Conservation (phyloP, 805 yeast species). For the Middelhovenomyces tepae region DNA sequence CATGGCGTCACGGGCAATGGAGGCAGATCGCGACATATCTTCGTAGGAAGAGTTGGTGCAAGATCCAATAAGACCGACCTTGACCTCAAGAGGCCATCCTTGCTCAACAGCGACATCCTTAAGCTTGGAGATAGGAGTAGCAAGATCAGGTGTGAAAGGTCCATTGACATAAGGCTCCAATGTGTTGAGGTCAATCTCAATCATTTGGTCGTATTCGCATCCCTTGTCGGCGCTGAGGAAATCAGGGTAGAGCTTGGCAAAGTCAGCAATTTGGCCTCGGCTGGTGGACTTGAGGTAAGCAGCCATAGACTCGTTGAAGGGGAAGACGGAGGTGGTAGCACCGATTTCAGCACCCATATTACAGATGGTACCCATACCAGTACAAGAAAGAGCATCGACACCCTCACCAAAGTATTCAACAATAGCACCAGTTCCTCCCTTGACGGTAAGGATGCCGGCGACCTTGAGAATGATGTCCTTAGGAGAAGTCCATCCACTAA, state of each 20-base stretch:
- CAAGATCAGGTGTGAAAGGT: conserved; percentile 97
- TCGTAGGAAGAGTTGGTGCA: conserved; percentile 98
- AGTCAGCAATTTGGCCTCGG: conserved; percentile 76
- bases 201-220: conserved; percentile 85
- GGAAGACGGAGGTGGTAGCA: conserved; percentile 97
- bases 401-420: conserved; percentile 97
- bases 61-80: conserved; percentile 95
- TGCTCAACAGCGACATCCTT: conserved; percentile 74
- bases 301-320: conserved; percentile 84
- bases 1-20: conserved; percentile 86
- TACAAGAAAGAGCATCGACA: conserved; percentile 83
- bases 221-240: conserved; percentile 83
- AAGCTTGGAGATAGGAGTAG: conserved; percentile 87
- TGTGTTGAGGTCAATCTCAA: conserved; percentile 80
- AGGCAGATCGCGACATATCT: conserved; percentile 96
- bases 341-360: conserved; percentile 99
- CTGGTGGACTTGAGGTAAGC: conserved; percentile 81
- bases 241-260: conserved; percentile 57
- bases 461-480: conserved; percentile 89
- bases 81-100: conserved; percentile 88
- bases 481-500: conserved; percentile 96
- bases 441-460: conserved; percentile 91
- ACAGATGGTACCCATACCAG: conserved; percentile 99
- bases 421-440: conserved; percentile 97
- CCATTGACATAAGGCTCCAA: conserved; percentile 96